Evolutionary conservation across 352 stramenopile species (phyloP).

Genomic region (Phytophthora cajani): DNA sequence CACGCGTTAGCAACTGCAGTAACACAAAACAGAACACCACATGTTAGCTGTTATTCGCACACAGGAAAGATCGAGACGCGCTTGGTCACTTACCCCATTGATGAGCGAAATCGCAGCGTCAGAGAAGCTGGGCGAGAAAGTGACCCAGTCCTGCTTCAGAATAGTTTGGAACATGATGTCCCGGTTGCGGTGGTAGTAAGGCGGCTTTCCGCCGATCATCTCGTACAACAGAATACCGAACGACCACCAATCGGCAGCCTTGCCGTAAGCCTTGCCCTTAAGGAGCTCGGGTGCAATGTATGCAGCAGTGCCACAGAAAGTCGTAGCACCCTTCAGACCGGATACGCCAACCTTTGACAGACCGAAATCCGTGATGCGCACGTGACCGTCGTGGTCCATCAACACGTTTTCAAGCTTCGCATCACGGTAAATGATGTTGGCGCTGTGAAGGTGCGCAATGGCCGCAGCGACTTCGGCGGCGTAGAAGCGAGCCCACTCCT

Average conservation of each 20-base stretch:
- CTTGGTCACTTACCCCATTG: constrained; percentile 77
- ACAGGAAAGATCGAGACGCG: constrained; percentile 1
- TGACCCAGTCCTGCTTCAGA: constrained; percentile 93
- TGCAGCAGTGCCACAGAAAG: constrained; percentile 94
- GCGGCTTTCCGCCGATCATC: constrained; percentile 94
- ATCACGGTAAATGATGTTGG: constrained; percentile 97
- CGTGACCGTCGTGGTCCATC: constrained; percentile 94
- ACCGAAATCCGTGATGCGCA: constrained; percentile 95
- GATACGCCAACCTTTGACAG: constrained; percentile 93
- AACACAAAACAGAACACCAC: constrained; percentile 13
- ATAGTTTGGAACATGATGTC: constrained; percentile 94
- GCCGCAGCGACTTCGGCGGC: constrained; percentile 94
- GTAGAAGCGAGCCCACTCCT: constrained; percentile 93
- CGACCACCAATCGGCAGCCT: constrained; percentile 95
- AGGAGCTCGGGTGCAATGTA: constrained; percentile 95
- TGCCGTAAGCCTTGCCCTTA: constrained; percentile 89
- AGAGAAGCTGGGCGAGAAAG: constrained; percentile 96
- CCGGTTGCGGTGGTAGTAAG: constrained; percentile 92
- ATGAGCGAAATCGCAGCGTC: constrained; percentile 91
- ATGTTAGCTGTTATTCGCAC: constrained; percentile 25
- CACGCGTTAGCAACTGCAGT: constrained; percentile 94
- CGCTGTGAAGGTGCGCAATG: constrained; percentile 92
- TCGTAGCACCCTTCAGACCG: constrained; percentile 86
- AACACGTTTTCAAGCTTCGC: constrained; percentile 96
- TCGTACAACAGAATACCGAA: constrained; percentile 96